phyloP scores from a whole-genome alignment of 2,329 filamentous ascomycete genomes.

The Colletotrichum cordylinicola region DNA sequence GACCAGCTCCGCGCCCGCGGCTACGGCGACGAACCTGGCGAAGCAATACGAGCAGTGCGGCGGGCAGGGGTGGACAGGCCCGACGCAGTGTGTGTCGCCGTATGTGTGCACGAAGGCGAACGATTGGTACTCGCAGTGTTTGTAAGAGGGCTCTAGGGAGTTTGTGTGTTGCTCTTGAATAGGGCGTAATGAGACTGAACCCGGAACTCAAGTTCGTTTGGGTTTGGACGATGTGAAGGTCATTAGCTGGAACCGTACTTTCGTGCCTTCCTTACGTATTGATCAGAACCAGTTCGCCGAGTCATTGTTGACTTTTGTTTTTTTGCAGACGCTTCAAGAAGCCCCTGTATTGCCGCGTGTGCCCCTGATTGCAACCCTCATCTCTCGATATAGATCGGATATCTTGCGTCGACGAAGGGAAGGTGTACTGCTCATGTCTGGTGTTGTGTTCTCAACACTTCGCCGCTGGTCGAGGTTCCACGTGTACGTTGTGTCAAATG shows the following conservation, averaged over 20 bases:
- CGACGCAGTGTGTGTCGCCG: conserved; percentile 45
- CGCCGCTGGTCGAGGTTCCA: not conserved
- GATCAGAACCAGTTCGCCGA: not conserved
- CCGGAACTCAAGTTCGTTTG: not conserved
- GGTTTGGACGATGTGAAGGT: not conserved
- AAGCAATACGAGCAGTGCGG: conserved; percentile 44
- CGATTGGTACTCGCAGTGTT: conserved; percentile 47
- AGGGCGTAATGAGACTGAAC: not conserved
- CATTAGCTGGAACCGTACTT: not conserved
- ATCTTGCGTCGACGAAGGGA: accelerated
- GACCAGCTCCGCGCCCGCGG: conserved; percentile 5
- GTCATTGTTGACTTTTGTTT: not conserved
- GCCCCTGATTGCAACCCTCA: not conserved
- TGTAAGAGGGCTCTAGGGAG: conserved; percentile 28
- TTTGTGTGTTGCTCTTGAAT: not conserved
- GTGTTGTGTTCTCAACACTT: not conserved
- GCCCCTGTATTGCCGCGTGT: not conserved
- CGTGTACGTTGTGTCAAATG: not conserved
- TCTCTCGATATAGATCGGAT: not conserved
- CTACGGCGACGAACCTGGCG: conserved; percentile 15
- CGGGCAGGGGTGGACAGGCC: conserved; percentile 41
- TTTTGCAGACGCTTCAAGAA: not conserved
- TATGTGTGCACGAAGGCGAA: conserved; percentile 41
- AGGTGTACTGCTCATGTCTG: accelerated
- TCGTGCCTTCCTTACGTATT: not conserved